Conservation (phyloP, 2,329 filamentous ascomycete genomes). For the Furcasterigmium sp. region DNA sequence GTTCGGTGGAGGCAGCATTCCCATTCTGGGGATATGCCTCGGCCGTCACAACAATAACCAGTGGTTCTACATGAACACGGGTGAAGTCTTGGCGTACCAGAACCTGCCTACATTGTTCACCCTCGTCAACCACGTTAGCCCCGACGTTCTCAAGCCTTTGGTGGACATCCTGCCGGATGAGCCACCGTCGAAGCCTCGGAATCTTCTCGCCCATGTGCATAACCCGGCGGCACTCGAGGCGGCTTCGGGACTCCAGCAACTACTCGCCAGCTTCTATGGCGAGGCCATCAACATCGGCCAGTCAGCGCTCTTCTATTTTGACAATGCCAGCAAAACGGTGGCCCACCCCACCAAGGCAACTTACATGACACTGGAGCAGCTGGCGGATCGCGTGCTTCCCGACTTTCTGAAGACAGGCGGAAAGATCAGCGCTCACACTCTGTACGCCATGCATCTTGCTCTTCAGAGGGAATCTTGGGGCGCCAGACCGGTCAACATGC, state of each 20-base stretch:
- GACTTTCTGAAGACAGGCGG: slow-evolving; percentile 24
- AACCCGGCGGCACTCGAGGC: slow-evolving; percentile 3
- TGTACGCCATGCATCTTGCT: slow-evolving; percentile 68
- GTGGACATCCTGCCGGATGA: slow-evolving; percentile 12
- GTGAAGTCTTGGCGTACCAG: slow-evolving; percentile 40
- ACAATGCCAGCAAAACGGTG: slow-evolving; percentile 36
- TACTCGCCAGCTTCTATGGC: slow-evolving; percentile 40
- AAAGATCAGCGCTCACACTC: slow-evolving; percentile 37
- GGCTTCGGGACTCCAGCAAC: slow-evolving; percentile 32
- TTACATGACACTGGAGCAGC: slow-evolving; percentile 46
- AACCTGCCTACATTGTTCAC: slow-evolving; percentile 42
- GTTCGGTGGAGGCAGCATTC: slow-evolving; percentile 19
- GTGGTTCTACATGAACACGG: slow-evolving; percentile 49
- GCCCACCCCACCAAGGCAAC: slow-evolving; percentile 28
- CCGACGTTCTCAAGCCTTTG: slow-evolving; percentile 32
- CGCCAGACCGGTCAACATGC: slow-evolving; percentile 48
- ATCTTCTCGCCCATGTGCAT: slow-evolving; percentile 8
- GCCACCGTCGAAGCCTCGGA: slow-evolving; percentile 7
- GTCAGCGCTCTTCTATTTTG: slow-evolving; percentile 39
- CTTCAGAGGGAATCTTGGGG: slow-evolving; percentile 54
- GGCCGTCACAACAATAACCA: slow-evolving; percentile 44
- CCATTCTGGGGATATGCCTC: slow-evolving; percentile 44
- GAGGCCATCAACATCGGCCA: slow-evolving; percentile 41
- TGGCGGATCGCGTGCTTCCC: slow-evolving; percentile 39
- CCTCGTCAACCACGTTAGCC: slow-evolving; percentile 38